A percentile compares a stretch with the other conserved stretches of the same genome.
Conservation (phyloP, 495 filamentous ascomycete genomes). For the Podospora tetraspora region DNA sequence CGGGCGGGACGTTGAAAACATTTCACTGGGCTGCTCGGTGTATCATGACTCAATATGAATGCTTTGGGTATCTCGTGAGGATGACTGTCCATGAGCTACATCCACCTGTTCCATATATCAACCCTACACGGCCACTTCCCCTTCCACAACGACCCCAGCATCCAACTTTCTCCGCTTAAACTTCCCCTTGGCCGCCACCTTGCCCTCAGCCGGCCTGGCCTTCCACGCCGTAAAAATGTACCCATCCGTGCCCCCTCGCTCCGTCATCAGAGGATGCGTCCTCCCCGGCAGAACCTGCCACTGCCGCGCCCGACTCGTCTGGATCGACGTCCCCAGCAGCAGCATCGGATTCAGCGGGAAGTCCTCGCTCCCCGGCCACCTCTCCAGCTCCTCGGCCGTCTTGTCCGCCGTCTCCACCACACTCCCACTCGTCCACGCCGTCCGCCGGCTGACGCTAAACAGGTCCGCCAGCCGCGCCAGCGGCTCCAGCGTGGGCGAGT, state of each 20-base stretch:
- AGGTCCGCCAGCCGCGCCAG: constrained; percentile 68
- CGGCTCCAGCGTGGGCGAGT: constrained; percentile 71
- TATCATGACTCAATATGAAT: background rate
- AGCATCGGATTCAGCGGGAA: constrained; percentile 81
- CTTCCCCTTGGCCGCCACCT: constrained; percentile 76
- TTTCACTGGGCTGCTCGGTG: background rate
- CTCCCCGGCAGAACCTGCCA: constrained; percentile 92
- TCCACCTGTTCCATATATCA: background rate
- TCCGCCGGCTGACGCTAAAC: constrained; percentile 69
- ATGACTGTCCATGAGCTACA: background rate
- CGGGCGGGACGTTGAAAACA: background rate
- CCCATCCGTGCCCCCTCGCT: constrained; percentile 80
- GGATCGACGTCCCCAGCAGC: constrained; percentile 70
- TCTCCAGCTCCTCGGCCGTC: constrained; percentile 37
- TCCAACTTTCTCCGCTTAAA: constrained; percentile 58
- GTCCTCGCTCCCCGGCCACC: constrained; percentile 55
- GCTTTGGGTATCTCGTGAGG: constrained; percentile 2
- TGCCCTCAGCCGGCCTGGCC: constrained; percentile 71
- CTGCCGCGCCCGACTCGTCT: constrained; percentile 64
- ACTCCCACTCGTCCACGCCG: constrained; percentile 54
- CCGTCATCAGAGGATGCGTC: constrained; percentile 91
- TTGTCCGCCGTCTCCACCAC: constrained; percentile 34
- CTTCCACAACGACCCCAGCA: constrained; percentile 21
- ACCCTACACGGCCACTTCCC: constrained; percentile 27
- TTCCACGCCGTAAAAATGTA: constrained; percentile 80